A percentile compares a stretch with the other conserved stretches of the same genome.
Evolutionary conservation across 2,329 filamentous ascomycete genomes (phyloP).

Genomic region (Neurospora crassa): DNA sequence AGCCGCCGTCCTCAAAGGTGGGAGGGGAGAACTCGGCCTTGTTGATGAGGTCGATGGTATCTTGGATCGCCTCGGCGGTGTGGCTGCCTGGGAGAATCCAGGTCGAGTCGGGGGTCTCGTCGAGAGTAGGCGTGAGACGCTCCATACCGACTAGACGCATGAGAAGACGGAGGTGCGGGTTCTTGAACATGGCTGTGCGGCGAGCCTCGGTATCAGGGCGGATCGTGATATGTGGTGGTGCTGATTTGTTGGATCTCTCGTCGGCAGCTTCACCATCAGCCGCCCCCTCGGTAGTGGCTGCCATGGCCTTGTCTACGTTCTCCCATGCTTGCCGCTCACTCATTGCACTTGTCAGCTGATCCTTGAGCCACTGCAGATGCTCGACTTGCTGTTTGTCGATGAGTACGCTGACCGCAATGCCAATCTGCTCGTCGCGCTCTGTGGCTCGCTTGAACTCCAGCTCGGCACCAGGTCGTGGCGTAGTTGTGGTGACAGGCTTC

Average conservation of each 20-base stretch:
- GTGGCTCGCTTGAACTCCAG: slow-evolving; percentile 70
- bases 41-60: slow-evolving; percentile 62
- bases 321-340: slow-evolving; percentile 72
- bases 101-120: slow-evolving; percentile 64
- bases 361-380: slow-evolving; percentile 73
- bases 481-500: slow-evolving; percentile 57
- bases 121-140: slow-evolving; percentile 39
- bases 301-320: slow-evolving; percentile 53
- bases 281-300: slow-evolving; percentile 1
- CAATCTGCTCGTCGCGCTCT: slow-evolving; percentile 62
- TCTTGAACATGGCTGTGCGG: slow-evolving; percentile 74
- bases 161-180: slow-evolving; percentile 76
- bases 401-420: slow-evolving; percentile 68
- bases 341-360: slow-evolving; percentile 56
- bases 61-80: slow-evolving; percentile 54
- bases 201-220: slow-evolving; percentile 56
- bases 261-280: slow-evolving; percentile 16
- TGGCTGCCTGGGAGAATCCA: slow-evolving; percentile 69
- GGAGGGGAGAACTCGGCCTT: slow-evolving; percentile 72
- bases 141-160: slow-evolving; percentile 68
- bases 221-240: slow-evolving; percentile 28
- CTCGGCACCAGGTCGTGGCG: slow-evolving; percentile 64
- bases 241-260: background rate
- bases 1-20: slow-evolving; percentile 63
- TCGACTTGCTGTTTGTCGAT: slow-evolving; percentile 71